A percentile compares a stretch with the other conserved stretches of the same genome.
These are phyloP conservation scores for Xylariaceae sp. DNA, from an alignment of 2,329 filamentous ascomycete genomes.

Conservation along the genomic window DNA sequence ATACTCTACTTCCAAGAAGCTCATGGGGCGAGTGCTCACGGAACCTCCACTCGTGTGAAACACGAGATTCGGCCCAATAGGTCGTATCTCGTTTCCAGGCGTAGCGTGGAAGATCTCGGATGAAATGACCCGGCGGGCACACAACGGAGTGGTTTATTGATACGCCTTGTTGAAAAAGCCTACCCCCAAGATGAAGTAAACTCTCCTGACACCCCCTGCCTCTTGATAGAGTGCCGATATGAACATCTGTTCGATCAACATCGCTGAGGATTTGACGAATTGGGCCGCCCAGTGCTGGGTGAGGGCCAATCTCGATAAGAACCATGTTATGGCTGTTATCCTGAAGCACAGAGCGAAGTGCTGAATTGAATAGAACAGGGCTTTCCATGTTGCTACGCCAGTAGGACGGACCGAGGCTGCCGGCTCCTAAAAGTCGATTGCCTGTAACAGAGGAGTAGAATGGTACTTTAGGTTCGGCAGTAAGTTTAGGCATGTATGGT, in stretches of 20 bases:
- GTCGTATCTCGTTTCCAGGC: background rate
- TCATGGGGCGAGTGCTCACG: background rate
- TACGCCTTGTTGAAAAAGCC: background rate
- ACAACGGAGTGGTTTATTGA: background rate
- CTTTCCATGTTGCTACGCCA: conserved; percentile 33
- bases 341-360: too few species aligned
- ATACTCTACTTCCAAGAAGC: background rate
- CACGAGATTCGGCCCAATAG: background rate
- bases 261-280: too few species aligned
- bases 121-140: background rate
- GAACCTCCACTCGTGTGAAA: background rate
- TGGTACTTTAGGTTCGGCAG: too few species aligned
- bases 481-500: too few species aligned
- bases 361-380: conserved; percentile 29
- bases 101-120: background rate
- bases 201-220: background rate
- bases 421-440: background rate
- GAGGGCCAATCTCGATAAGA: too few species aligned
- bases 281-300: too few species aligned
- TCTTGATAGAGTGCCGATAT: background rate
- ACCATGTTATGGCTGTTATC: too few species aligned
- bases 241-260: background rate
- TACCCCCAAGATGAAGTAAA: background rate
- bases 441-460: conserved; percentile 5
- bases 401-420: conserved; percentile 20